Evolutionary conservation across 805 yeast species (phyloP).

Genomic region (Grigorovia humatica): DNA sequence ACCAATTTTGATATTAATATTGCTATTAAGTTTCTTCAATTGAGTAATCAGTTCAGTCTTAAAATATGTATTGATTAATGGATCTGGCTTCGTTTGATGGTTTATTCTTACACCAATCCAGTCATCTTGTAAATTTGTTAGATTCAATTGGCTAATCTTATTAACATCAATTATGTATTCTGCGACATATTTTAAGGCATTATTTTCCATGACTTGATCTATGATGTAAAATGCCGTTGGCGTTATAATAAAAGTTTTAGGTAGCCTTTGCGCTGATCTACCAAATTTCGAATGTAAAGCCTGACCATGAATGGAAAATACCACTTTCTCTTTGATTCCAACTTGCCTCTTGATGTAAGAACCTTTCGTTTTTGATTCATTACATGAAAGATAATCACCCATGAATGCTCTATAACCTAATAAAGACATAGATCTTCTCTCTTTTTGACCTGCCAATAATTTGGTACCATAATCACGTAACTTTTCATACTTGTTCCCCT

Average conservation of each 20-base stretch:
- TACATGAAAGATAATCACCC: slow-evolving; percentile 92
- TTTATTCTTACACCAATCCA: slow-evolving; percentile 60
- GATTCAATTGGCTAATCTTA: slow-evolving; percentile 48
- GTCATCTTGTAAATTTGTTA: slow-evolving; percentile 78
- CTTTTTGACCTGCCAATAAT: slow-evolving; percentile 63
- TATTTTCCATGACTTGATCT: slow-evolving; percentile 60
- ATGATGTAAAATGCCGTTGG: slow-evolving; percentile 52
- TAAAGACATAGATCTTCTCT: slow-evolving; percentile 80
- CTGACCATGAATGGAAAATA: slow-evolving; percentile 78
- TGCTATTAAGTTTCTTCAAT: slow-evolving; percentile 49
- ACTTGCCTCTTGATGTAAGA: slow-evolving; percentile 58
- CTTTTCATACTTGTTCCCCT: slow-evolving; percentile 75
- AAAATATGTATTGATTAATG: slow-evolving; percentile 67
- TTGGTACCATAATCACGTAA: slow-evolving; percentile 76
- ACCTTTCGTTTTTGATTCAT: slow-evolving; percentile 67
- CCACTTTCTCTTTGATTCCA: slow-evolving; percentile 58
- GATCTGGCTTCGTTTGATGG: slow-evolving; percentile 50
- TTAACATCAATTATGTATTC: slow-evolving; percentile 57
- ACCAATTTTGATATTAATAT: slow-evolving; percentile 54
- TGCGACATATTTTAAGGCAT: slow-evolving; percentile 44
- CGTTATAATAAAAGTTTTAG: slow-evolving; percentile 65
- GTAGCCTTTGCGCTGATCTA: slow-evolving; percentile 71
- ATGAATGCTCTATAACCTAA: slow-evolving; percentile 78
- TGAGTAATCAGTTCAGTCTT: slow-evolving; percentile 84
- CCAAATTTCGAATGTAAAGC: slow-evolving; percentile 80